phyloP scores from a whole-genome alignment of 2,329 filamentous ascomycete species.

The Alternaria ethzedia region DNA sequence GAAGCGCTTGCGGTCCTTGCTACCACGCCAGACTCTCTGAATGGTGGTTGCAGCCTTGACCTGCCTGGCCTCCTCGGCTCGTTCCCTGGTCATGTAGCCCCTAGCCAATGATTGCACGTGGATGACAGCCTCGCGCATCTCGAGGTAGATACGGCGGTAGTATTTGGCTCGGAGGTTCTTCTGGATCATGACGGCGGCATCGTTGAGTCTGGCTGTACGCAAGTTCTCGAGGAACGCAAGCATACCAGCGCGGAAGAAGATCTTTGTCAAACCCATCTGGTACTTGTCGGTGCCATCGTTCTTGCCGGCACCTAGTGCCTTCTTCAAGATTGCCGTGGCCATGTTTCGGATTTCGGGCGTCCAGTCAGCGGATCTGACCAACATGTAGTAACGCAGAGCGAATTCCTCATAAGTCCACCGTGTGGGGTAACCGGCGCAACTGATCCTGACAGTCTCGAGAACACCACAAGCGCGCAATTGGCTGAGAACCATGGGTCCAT shows the following conservation, averaged over 20 bases:
- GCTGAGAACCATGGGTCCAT: slow-evolving; percentile 97
- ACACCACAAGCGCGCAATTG: slow-evolving; percentile 98
- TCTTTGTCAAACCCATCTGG: slow-evolving; percentile 96
- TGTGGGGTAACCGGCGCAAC: slow-evolving; percentile 94
- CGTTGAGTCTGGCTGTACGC: slow-evolving; percentile 86
- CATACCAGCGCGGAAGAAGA: slow-evolving; percentile 99
- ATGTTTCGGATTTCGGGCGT: slow-evolving; percentile 92
- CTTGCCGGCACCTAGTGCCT: slow-evolving; percentile 75
- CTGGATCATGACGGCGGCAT: slow-evolving; percentile 96
- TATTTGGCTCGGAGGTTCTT: slow-evolving; percentile 97
- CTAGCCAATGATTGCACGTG: slow-evolving; percentile 78
- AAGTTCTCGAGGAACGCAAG: slow-evolving; percentile 96
- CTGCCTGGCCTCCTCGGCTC: slow-evolving; percentile 79
- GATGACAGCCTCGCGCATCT: slow-evolving; percentile 81
- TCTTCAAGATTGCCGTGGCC: slow-evolving; percentile 89
- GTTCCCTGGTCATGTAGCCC: slow-evolving; percentile 77
- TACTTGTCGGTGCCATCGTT: slow-evolving; percentile 83
- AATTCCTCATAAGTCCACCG: slow-evolving; percentile 99
- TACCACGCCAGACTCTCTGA: slow-evolving; percentile 91
- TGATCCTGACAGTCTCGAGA: slow-evolving; percentile 96
- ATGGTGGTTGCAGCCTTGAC: slow-evolving; percentile 91
- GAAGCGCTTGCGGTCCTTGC: slow-evolving; percentile 86
- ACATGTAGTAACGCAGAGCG: slow-evolving; percentile 96
- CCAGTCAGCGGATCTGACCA: slow-evolving; percentile 88
- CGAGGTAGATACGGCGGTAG: slow-evolving; percentile 88